Base-by-base conservation (phyloP, 2,329 filamentous ascomycete species). In the Capronia coronata region DNA sequence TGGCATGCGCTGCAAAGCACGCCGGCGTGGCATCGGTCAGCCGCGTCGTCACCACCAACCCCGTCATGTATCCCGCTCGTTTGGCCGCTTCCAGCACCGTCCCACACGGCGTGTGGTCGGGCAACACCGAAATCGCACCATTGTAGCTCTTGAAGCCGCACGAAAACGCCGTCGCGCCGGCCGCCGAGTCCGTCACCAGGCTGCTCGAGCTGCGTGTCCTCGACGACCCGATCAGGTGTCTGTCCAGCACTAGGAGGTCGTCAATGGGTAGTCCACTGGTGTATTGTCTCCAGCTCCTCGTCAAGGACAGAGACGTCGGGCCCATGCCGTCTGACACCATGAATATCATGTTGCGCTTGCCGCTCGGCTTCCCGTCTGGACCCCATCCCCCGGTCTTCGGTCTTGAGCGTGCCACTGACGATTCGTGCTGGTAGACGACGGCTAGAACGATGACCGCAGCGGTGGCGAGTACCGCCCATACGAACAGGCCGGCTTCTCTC, bases 251-350 rank as follows among this genome's bases (percentile, higher is more conserved):
- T 43, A 98, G 76, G 14, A 83, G 82, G 62, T 95, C 82, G 61
- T 83, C 78, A 58, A 78, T 78, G 1, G 87, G 83, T n/a, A 94
- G 75, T 3, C 77, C 80, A 32, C 86, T 77, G 47, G 83, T 76
- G 59, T 84, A 79, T 68, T 98, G 93, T 59, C 86, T 82, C 71
- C 85, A 98, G 64, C 83, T 86, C 49, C 93, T 79, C 5, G 93
- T 95, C 65, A 98, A 69, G 21, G 85, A 86, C 46, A 98, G 75
- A 61, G 87, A 91, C 7, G 93, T 87, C 6, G 93, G 93, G 0
- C 93, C 93, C 93, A 98, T 98, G 63, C 93, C 93, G 67, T 98
- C 93, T 0, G 88, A 95, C 30, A 98, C 91, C 93, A 98, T 98
- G 74, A 98, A 97, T 61, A 98, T 84, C 46, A 98, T 75, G 68